These are phyloP conservation scores for Tricholoma hemisulphureum DNA, from an alignment of 768 basidiomycete species.

Conservation along the genomic window DNA sequence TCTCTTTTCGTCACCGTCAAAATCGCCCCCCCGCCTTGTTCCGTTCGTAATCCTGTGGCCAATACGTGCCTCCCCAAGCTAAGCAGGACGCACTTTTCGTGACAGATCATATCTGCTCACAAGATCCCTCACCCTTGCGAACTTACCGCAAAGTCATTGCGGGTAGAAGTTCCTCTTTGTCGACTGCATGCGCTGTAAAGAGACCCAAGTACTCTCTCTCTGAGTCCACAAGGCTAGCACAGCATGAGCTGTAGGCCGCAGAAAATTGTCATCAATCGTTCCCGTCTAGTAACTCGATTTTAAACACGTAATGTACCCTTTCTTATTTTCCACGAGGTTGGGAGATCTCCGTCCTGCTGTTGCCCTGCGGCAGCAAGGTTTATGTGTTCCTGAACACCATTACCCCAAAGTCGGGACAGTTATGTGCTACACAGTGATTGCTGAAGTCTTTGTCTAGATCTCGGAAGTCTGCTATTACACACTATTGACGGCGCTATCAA, in stretches of 20 bases:
- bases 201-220: neutral
- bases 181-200: neutral
- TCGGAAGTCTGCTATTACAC: neutral
- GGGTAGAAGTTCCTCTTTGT: neutral
- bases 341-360: neutral
- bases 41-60: neutral
- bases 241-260: neutral
- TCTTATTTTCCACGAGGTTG: neutral
- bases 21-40: neutral
- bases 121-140: too few relatives aligned
- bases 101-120: too few relatives aligned
- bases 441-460: neutral
- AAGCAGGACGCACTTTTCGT: too few relatives aligned
- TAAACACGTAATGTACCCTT: too few relatives aligned
- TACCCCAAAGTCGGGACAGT: neutral
- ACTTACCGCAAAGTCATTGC: neutral
- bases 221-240: neutral
- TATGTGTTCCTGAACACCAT: neutral
- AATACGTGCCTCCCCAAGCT: too few relatives aligned
- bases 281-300: neutral
- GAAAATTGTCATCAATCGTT: neutral
- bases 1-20: neutral
- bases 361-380: neutral
- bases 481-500: neutral
- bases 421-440: neutral